These are phyloP conservation scores for Cladophialophora bantiana DNA, from an alignment of 2,329 filamentous ascomycete genomes.

Conservation along the genomic window DNA sequence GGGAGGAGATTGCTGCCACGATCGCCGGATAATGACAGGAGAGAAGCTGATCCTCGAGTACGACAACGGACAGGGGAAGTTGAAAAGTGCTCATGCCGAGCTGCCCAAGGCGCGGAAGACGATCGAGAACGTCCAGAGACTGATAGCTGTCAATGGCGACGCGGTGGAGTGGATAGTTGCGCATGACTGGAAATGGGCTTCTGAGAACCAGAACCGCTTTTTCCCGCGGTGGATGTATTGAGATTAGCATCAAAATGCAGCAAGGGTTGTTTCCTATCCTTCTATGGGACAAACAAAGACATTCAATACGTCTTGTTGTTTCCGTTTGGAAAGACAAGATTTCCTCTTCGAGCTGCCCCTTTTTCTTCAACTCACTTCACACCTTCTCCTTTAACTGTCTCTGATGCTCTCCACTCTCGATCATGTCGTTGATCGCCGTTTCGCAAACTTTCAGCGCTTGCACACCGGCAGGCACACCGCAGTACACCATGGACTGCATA, in stretches of 20 bases:
- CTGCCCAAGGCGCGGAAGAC: slow-evolving; percentile 54
- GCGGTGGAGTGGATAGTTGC: slow-evolving; percentile 36
- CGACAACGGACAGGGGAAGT: slow-evolving; percentile 53
- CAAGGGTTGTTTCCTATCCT: not conserved
- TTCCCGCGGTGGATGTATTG: slow-evolving; percentile 21
- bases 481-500: slow-evolving; percentile 45
- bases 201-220: slow-evolving; percentile 36
- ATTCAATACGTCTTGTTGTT: not conserved
- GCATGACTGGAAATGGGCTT: slow-evolving; percentile 37
- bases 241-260: not conserved
- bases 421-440: slow-evolving; percentile 13
- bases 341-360: not conserved
- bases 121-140: slow-evolving; percentile 49
- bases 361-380: not conserved
- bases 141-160: slow-evolving; percentile 22
- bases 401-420: slow-evolving; percentile 6
- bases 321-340: not conserved
- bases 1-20: slow-evolving; percentile 46
- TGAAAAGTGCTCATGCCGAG: slow-evolving; percentile 60
- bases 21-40: slow-evolving; percentile 42
- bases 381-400: slow-evolving; percentile 14
- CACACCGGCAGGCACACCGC: slow-evolving; percentile 52
- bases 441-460: slow-evolving; percentile 46
- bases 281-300: not conserved
- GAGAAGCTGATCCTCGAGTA: slow-evolving; percentile 61